A percentile compares a stretch with the other conserved stretches of the same genome.
These are phyloP conservation scores for Garcia nutans DNA, from an alignment of 345 rosid species.

Conservation along the genomic window DNA sequence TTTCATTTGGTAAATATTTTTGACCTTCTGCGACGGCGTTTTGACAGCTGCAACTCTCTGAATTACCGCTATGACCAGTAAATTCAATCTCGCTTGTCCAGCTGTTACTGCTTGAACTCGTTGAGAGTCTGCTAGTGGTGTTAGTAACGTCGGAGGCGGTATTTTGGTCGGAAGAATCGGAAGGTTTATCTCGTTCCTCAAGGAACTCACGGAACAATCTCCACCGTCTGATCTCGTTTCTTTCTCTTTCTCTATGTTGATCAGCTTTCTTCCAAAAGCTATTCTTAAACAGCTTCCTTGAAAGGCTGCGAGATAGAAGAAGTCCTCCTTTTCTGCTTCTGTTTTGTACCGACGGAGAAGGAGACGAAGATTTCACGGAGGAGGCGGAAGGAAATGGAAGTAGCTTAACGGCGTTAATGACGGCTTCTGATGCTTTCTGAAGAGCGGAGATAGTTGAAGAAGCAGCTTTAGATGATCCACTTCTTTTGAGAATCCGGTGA, in stretches of 20 bases:
- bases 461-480: conserved; percentile 33
- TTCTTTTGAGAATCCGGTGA: conserved; percentile 19
- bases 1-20: conserved; percentile 12
- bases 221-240: conserved; percentile 45
- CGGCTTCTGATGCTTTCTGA: conserved; percentile 58
- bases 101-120: conserved; percentile 29
- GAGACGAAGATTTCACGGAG: conserved; percentile 34
- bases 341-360: conserved; percentile 17
- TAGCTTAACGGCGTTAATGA: conserved; percentile 59
- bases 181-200: conserved; percentile 36
- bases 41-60: conserved; percentile 24
- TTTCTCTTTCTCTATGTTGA: neutral
- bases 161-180: conserved; percentile 22
- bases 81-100: conserved; percentile 47
- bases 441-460: conserved; percentile 49
- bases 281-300: conserved; percentile 46
- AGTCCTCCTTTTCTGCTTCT: conserved; percentile 13
- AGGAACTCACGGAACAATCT: conserved; percentile 48
- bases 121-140: conserved; percentile 14
- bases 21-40: conserved; percentile 39
- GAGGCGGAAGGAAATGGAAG: conserved; percentile 51
- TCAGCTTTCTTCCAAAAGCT: conserved; percentile 52
- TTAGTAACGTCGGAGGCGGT: neutral
- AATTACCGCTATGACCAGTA: conserved; percentile 39
- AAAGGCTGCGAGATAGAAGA: conserved; percentile 44